Base-by-base conservation (phyloP, 2,329 filamentous ascomycete species). In the Penicillium sclerotigenum region DNA sequence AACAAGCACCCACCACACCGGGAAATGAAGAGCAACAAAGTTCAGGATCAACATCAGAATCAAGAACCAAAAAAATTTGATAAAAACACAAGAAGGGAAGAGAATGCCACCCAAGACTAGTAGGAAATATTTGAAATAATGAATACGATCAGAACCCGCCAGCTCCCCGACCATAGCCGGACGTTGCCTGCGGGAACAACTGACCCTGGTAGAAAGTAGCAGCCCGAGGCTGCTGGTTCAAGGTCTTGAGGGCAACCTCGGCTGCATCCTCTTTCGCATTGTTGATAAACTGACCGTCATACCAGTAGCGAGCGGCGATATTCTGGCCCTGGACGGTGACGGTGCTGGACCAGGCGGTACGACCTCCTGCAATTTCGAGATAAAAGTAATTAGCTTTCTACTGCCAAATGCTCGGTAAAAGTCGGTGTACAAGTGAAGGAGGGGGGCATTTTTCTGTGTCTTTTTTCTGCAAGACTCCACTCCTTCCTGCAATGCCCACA, bases 221-320 rank as follows among this genome's bases (percentile, higher is more conserved):
- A 28, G 63, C 47, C 24, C 58, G 60, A 22, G 59, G 57, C 49
- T 69, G 63, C 50, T 71, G 56, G 57, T 69, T 68, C 55, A 78
- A 58, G 20, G 58, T 34, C 34, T 66, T 74, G 42, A 75, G 62
- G 11, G 91, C 91, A 59, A 88, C 83, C 75, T 96, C 90, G 62
- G 91, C 91, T n/a, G 90, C 91, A 71, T 96, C 91, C 74, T 96
- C 91, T 75, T 85, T 87, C 56, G 91, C 91, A 69, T 95, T 95
- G 79, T 92, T 85, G 73, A 93, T 81, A 70, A 90, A 91, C 71
- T 90, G 86, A 59, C 91, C 91, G 73, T 95, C 91, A 75, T 96
- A 96, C 90, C 90, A 96, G 76, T 86, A 96, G 60, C 90, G 84
- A 45, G 91, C 91, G n/a, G 81, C 71, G 66, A 90, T 81, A 45